Percentiles rank a stretch among this genome's conserved stretches.
Evolutionary conservation across 768 basidiomycete genomes (phyloP).

Genomic region (Panaeolus cyanescens): DNA sequence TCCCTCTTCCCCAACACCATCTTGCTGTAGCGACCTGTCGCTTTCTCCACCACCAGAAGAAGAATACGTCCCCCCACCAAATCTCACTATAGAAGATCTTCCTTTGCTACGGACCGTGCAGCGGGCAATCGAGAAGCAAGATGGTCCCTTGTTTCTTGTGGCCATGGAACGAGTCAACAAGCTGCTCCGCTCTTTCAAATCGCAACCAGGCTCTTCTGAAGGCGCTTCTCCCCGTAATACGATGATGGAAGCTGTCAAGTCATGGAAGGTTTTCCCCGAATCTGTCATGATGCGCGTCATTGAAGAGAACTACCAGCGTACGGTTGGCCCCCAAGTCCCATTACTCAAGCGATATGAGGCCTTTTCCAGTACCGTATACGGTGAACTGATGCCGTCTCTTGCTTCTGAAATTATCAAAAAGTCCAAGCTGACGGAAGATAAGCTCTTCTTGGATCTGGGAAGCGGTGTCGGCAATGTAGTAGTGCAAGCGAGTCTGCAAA

Average conservation of each 20-base stretch:
- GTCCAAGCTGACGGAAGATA: conserved; percentile 57
- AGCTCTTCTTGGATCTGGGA: conserved; percentile 82
- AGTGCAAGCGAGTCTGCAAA: conserved; percentile 79
- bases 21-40: conserved; percentile 31
- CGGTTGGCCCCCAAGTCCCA: conserved; percentile 88
- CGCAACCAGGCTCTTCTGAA: conserved; percentile 57
- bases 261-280: conserved; percentile 65
- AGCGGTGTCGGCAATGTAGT: conserved; percentile 87
- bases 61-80: conserved; percentile 3
- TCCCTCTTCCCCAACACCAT: conserved; percentile 38
- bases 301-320: conserved; percentile 92
- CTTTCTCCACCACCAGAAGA: conserved; percentile 24
- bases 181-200: conserved; percentile 65
- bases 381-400: conserved; percentile 84
- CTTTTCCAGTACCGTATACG: conserved; percentile 86
- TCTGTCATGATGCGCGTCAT: conserved; percentile 73
- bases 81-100: conserved; percentile 20
- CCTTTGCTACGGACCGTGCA: conserved; percentile 59
- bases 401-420: conserved; percentile 69
- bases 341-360: conserved; percentile 79
- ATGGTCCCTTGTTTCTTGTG: conserved; percentile 72
- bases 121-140: conserved; percentile 65
- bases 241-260: conserved; percentile 46
- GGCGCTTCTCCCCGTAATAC: conserved; percentile 50
- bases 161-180: conserved; percentile 65